phyloP scores from a whole-genome alignment of 2,329 filamentous ascomycete species.

The Davidsoniella virescens region DNA sequence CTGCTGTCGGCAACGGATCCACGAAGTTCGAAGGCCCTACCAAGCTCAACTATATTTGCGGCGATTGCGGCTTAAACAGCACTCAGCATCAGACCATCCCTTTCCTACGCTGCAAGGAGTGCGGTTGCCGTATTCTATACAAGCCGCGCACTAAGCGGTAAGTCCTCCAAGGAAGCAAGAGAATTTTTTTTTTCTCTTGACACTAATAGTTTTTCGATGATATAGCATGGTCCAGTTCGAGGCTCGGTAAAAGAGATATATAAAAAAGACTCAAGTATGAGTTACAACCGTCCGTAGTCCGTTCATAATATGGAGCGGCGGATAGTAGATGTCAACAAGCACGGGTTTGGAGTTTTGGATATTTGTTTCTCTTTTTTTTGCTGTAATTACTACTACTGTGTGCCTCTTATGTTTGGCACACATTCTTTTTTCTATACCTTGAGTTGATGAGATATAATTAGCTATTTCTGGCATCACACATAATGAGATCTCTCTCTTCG shows the following conservation, averaged over 20 bases:
- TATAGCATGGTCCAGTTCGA: slow-evolving; percentile 95
- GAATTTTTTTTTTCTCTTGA: not conserved
- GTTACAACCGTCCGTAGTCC: no score
- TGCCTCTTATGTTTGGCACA: no score
- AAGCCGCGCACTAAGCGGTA: slow-evolving; percentile 97
- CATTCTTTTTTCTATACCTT: no score
- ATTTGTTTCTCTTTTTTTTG: not conserved
- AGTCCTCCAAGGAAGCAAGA: slow-evolving; percentile 20
- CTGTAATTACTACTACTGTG: not conserved
- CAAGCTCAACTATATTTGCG: slow-evolving; percentile 27
- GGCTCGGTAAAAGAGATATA: slow-evolving; percentile 43
- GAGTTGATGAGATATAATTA: no score
- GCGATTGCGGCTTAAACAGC: slow-evolving; percentile 32
- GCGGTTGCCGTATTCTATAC: slow-evolving; percentile 87
- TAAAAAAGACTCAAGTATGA: no score
- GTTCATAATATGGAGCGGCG: not conserved
- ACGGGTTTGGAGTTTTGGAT: not conserved
- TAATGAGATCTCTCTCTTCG: no score
- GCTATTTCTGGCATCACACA: no score
- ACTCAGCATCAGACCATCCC: slow-evolving; percentile 46
- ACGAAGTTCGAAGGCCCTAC: slow-evolving; percentile 26
- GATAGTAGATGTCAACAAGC: not conserved
- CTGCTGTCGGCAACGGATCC: slow-evolving; percentile 23
- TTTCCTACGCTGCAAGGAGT: slow-evolving; percentile 89
- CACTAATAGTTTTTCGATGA: not conserved